A percentile compares a stretch with the other conserved stretches of the same genome.
These are phyloP conservation scores for Saccharomycopsis sp. DNA, from an alignment of 805 yeast genomes.

Conservation along the genomic window DNA sequence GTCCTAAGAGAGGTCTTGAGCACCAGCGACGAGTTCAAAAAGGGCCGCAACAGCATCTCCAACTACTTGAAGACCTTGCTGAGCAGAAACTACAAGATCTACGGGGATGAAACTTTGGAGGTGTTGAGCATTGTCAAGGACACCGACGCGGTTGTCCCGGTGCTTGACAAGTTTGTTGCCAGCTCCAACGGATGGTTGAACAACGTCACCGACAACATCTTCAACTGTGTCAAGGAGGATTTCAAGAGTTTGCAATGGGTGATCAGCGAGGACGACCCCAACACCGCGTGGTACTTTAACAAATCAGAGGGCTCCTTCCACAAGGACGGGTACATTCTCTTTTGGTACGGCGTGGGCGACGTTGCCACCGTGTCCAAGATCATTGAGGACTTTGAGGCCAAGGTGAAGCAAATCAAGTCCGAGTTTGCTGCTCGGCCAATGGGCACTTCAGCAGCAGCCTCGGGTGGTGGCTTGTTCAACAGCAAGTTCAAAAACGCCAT, in stretches of 20 bases:
- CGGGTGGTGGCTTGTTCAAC: conserved; percentile 33
- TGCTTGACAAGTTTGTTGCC: conserved; percentile 76
- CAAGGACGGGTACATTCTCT: conserved; percentile 78
- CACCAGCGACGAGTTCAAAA: conserved; percentile 63
- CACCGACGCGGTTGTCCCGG: conserved; percentile 41
- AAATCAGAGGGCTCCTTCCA: conserved; percentile 92
- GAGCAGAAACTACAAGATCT: conserved; percentile 38
- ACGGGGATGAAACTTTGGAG: conserved; percentile 94
- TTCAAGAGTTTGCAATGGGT: conserved; percentile 74
- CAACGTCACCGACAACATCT: conserved; percentile 91
- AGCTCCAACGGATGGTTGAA: conserved; percentile 94
- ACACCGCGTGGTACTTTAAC: conserved; percentile 83
- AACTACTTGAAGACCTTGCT: conserved; percentile 71
- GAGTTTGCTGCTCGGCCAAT: conserved; percentile 3
- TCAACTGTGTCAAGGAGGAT: conserved; percentile 71
- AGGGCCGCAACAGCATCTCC: conserved; percentile 65
- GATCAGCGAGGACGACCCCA: conserved; percentile 82
- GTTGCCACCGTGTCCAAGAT: conserved; percentile 53
- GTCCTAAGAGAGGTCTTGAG: conserved; percentile 65
- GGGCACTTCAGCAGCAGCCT: not conserved
- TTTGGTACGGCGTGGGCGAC: conserved; percentile 85
- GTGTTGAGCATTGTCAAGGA: conserved; percentile 79
- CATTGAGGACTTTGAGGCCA: conserved; percentile 45
- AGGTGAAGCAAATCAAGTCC: conserved; percentile 24
- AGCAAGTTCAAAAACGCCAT: conserved; percentile 26